Base-by-base conservation (phyloP, 768 basidiomycete genomes). In the Phaffia australis region DNA sequence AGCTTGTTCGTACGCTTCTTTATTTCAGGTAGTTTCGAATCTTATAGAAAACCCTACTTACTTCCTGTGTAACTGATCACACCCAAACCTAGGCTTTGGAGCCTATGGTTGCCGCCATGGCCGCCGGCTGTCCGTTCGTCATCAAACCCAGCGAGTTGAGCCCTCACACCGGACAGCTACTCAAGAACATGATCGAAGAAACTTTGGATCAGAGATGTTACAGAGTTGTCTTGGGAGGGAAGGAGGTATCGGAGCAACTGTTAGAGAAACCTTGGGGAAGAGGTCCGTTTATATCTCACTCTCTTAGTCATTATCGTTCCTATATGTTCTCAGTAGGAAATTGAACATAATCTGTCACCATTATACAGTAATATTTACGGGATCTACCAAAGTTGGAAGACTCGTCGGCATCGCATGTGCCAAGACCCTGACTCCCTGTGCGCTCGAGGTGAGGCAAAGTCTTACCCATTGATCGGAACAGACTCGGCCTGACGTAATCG, bases 81-180 rank as follows among this genome's bases (percentile, higher is more conserved):
- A 9, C 49, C 35, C 35, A 11, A 5, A 42, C 11, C 35, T 42
- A 42, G 35, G 4, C 35, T 42, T 11, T 77, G 16, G 70, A 64
- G 18, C 74, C 75, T 0, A 60, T 77, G 32, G 69, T 75, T 16
- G 72, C 71, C 14, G 76, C 76, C 27, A 72, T 77, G 27, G 74
- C 76, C 5, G 76, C 76, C 14, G 76, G 76, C 3, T 77, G 76
- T 67, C 74, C 76, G 19, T 71, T 69, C 14, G 69, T 77, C 7
- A 35, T 77, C 64, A 76, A 76, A 70, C 63, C 63, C 27, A 30
- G 35, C 19, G 63, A 64, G 48, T 29, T 63, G n/a, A 30, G 63
- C 30, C 51, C 51, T 54, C 52, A 25, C 16, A 60, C 64, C 19
- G 57, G 49, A 16, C 11, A 9, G 32, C 50, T 54, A 2, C 21